These are phyloP conservation scores for Heliamphora pulchella DNA, from an alignment of 179 eudicot species.

Conservation along the genomic window DNA sequence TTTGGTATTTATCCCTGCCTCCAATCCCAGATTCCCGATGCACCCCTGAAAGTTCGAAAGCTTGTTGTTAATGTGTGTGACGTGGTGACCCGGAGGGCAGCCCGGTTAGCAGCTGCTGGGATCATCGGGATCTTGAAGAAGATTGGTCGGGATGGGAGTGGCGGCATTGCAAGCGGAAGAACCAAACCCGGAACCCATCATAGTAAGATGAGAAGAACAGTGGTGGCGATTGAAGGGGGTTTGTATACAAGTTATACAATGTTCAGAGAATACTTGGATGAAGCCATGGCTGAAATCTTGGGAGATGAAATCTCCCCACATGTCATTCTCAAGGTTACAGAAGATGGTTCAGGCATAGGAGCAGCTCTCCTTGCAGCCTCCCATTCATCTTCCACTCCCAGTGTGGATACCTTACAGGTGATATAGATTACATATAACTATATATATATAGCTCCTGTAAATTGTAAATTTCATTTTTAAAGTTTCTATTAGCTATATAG, in stretches of 20 bases:
- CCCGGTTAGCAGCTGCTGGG: constrained; percentile 82
- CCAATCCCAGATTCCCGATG: constrained; percentile 31
- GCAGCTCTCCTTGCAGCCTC: constrained; percentile 87
- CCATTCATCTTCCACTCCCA: constrained; percentile 24
- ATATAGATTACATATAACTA: constrained; percentile 26
- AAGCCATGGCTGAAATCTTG: constrained; percentile 65
- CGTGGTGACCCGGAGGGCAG: constrained; percentile 65
- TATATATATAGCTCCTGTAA: constrained; percentile 47
- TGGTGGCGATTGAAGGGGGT: constrained; percentile 74
- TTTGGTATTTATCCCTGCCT: background rate
- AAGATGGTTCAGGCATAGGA: constrained; percentile 88
- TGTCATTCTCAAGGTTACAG: constrained; percentile 53
- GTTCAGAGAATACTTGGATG: constrained; percentile 73
- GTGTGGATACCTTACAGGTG: constrained; percentile 44
- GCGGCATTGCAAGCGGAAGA: constrained; percentile 55
- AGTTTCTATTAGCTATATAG: constrained; percentile 11
- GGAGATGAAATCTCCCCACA: constrained; percentile 65
- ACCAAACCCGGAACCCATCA: constrained; percentile 23
- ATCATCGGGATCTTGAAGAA: constrained; percentile 74
- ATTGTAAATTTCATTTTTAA: constrained; percentile 48
- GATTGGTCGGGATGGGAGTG: constrained; percentile 68
- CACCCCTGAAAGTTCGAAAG: constrained; percentile 59
- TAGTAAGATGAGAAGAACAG: constrained; percentile 43
- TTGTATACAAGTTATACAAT: constrained; percentile 52
- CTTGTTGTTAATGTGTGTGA: constrained; percentile 55